Percentiles rank a stretch among this genome's conserved stretches.
phyloP scores from a whole-genome alignment of 1,284 basidiomycete species.

The Trichosporon inkin region DNA sequence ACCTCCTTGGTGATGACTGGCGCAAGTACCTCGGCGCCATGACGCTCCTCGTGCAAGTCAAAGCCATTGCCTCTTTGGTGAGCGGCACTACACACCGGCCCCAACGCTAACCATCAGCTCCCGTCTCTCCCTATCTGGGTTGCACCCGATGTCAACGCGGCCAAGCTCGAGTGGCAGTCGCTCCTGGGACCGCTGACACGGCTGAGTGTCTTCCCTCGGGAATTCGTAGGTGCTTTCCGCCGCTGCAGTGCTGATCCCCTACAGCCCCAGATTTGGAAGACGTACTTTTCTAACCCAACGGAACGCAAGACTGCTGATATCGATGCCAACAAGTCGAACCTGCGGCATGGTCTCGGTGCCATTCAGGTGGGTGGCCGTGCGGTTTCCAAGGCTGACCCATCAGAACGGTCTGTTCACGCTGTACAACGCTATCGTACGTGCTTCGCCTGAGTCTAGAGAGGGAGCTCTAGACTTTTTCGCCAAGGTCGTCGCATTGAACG shows the following conservation, averaged over 20 bases:
- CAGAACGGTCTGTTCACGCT: constrained; percentile 67
- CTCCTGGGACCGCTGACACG: constrained; percentile 77
- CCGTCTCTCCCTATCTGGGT: constrained; percentile 48
- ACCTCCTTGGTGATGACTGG: constrained; percentile 60
- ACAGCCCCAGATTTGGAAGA: constrained; percentile 69
- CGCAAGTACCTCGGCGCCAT: constrained; percentile 77
- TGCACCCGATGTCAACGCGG: constrained; percentile 41
- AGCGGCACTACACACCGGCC: constrained; percentile 22
- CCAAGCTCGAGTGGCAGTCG: constrained; percentile 57
- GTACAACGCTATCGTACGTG: constrained; percentile 81
- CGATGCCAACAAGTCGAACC: constrained; percentile 75
- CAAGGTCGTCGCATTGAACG: constrained; percentile 68
- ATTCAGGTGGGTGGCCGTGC: constrained; percentile 60
- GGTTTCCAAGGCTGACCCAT: not conserved
- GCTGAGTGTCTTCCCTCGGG: constrained; percentile 74
- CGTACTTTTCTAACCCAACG: constrained; percentile 80
- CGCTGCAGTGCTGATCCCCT: not conserved
- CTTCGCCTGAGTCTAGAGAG: constrained; percentile 73
- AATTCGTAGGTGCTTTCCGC: constrained; percentile 72
- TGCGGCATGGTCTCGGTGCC: constrained; percentile 72
- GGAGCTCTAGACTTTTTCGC: constrained; percentile 81
- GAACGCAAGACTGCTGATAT: constrained; percentile 68
- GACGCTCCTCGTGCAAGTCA: constrained; percentile 73
- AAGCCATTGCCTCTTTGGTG: constrained; percentile 71
- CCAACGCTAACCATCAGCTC: constrained; percentile 32